phyloP scores from a whole-genome alignment of 1,139 yeast genomes.

The Suhomyces ambrosiae region DNA sequence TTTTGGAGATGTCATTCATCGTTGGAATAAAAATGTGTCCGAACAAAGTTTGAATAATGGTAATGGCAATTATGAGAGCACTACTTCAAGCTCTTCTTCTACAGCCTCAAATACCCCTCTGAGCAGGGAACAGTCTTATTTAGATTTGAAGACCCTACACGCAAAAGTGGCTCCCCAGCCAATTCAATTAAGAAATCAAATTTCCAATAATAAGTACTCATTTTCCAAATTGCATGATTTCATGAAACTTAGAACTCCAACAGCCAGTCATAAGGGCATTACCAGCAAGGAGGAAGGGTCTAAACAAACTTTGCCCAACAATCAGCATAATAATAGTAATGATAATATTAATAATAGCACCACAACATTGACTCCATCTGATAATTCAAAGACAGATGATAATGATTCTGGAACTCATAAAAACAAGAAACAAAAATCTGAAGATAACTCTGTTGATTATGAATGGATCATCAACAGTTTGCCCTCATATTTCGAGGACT shows the following conservation, averaged over 20 bases:
- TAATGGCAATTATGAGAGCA: conserved; percentile 2
- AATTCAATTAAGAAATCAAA: conserved; percentile 24
- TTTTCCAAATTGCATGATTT: conserved; percentile 31
- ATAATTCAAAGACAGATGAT: conserved; percentile 5
- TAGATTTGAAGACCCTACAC: conserved; percentile 48
- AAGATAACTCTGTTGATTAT: conserved; percentile 33
- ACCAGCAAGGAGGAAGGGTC: conserved; percentile 8
- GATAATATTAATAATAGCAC: conserved; percentile 8
- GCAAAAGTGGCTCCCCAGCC: conserved; percentile 53
- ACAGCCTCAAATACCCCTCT: conserved; percentile 27
- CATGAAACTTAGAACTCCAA: conserved; percentile 29
- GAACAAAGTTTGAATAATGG: conserved; percentile 19
- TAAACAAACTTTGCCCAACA: conserved; percentile 1
- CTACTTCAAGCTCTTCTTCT: conserved; percentile 16
- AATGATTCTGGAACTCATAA: conserved; percentile 16
- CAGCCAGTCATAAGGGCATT: conserved; percentile 8
- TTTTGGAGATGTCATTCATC: conserved; percentile 45
- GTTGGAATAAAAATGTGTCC: conserved; percentile 34
- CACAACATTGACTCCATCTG: conserved; percentile 13
- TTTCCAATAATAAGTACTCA: conserved; percentile 20
- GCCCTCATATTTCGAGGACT: conserved; percentile 62
- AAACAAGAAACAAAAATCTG: conserved; percentile 26
- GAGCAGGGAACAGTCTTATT: conserved; percentile 40
- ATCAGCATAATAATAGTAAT: conserved; percentile 7
- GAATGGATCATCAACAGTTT: conserved; percentile 45